These are phyloP conservation scores for Cercospora canescens DNA, from an alignment of 2,329 filamentous ascomycete species.

Conservation along the genomic window DNA sequence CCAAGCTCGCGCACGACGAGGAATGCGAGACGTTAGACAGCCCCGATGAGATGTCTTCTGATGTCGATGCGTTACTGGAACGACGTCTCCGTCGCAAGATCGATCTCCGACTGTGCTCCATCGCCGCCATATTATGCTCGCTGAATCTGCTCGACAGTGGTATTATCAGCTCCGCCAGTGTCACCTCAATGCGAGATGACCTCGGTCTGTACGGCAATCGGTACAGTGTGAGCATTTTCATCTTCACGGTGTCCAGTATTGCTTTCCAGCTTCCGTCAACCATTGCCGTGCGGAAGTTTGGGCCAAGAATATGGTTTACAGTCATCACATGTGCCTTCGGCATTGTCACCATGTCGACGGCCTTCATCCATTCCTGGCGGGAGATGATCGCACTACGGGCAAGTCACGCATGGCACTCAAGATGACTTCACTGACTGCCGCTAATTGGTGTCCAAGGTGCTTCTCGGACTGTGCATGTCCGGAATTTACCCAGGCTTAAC, in stretches of 20 bases:
- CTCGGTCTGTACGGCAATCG: conserved; percentile 64
- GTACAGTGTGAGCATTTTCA: conserved; percentile 70
- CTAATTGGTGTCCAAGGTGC: conserved; percentile 12
- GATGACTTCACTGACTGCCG: neutral
- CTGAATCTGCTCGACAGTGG: conserved; percentile 70
- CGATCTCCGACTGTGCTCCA: conserved; percentile 67
- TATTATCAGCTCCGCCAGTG: conserved; percentile 68
- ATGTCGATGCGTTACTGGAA: conserved; percentile 30
- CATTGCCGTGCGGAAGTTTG: conserved; percentile 63
- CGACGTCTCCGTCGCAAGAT: conserved; percentile 60
- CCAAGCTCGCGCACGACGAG: neutral
- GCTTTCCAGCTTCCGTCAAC: conserved; percentile 69
- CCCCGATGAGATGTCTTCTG: neutral
- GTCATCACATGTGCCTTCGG: conserved; percentile 62
- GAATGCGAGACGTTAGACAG: neutral
- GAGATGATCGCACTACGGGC: conserved; percentile 70
- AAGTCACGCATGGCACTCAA: neutral
- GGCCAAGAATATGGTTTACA: conserved; percentile 64
- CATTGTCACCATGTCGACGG: conserved; percentile 66
- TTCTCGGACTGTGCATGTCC: conserved; percentile 65
- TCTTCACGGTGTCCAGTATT: conserved; percentile 69
- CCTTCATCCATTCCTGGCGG: conserved; percentile 66
- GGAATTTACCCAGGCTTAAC: conserved; percentile 55
- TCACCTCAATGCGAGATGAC: conserved; percentile 67
- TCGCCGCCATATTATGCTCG: conserved; percentile 69